These are phyloP conservation scores for Petunia secreta DNA, from an alignment of 257 asterid genomes.

Conservation along the genomic window DNA sequence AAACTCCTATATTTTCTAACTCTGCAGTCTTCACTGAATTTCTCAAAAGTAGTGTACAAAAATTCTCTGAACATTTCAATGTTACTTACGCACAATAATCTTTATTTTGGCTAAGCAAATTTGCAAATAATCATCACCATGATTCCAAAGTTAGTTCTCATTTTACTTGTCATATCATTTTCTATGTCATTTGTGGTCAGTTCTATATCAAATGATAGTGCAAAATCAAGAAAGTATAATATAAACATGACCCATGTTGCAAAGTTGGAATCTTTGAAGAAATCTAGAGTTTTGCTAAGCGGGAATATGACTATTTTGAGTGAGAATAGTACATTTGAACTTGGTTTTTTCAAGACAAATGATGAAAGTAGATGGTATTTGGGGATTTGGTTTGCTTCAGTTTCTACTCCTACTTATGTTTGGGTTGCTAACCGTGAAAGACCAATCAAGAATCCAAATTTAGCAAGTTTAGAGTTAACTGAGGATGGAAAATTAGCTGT, in stretches of 20 bases:
- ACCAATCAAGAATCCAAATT: conserved; percentile 50
- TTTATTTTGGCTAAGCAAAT: neutral
- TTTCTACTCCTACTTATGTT: conserved; percentile 61
- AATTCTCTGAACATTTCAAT: conserved; percentile 32
- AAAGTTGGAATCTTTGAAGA: conserved; percentile 43
- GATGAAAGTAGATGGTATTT: conserved; percentile 59
- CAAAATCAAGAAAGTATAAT: conserved; percentile 32
- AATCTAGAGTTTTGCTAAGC: conserved; percentile 43
- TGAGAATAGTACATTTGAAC: conserved; percentile 53
- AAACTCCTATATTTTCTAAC: conserved; percentile 18
- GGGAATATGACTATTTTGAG: conserved; percentile 57
- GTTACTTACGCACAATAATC: conserved; percentile 14
- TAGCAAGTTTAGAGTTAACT: conserved; percentile 52
- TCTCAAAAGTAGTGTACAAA: conserved; percentile 20
- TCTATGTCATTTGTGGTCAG: conserved; percentile 30
- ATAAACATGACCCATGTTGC: conserved; percentile 27
- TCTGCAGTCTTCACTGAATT: conserved; percentile 32
- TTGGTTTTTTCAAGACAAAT: conserved; percentile 63
- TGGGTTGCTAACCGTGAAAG: conserved; percentile 84
- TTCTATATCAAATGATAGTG: conserved; percentile 16
- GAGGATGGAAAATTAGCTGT: conserved; percentile 54
- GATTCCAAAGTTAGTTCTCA: conserved; percentile 37
- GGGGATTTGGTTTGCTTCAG: conserved; percentile 77
- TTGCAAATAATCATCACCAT: conserved; percentile 22
- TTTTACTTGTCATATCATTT: conserved; percentile 28